phyloP scores from a whole-genome alignment of 352 stramenopile species.

The Albugo laibachii region DNA sequence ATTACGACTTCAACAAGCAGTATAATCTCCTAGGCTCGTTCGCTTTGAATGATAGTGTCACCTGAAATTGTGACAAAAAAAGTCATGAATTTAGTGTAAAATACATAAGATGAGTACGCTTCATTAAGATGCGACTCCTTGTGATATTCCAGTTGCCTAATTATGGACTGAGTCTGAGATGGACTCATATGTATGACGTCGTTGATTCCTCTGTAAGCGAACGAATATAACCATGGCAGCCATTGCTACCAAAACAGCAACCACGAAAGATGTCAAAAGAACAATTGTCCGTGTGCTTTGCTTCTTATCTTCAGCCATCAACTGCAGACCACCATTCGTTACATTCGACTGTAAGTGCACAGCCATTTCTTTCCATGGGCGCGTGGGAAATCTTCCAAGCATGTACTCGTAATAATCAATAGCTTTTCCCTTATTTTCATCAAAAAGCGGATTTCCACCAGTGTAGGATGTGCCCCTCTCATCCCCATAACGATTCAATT shows the following conservation, averaged over 20 bases:
- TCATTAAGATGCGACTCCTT: too few species aligned
- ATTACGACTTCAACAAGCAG: too few species aligned
- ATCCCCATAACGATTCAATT: constrained; percentile 45
- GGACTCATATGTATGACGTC: background rate
- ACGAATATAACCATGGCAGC: background rate
- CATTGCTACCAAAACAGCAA: background rate
- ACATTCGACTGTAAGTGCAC: constrained; percentile 7
- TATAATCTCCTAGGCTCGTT: too few species aligned
- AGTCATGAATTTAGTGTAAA: too few species aligned
- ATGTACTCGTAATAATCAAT: constrained; percentile 56
- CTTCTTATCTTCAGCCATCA: background rate
- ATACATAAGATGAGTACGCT: too few species aligned
- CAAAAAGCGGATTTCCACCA: constrained; percentile 59
- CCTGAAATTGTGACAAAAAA: too few species aligned
- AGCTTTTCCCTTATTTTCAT: constrained; percentile 33
- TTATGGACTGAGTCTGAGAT: background rate
- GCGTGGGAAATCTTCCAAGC: constrained; percentile 20
- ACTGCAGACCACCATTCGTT: background rate
- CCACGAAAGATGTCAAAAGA: background rate
- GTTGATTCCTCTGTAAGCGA: background rate
- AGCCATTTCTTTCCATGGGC: constrained; percentile 23
- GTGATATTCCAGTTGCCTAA: too few species aligned
- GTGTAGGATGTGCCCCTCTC: constrained; percentile 29
- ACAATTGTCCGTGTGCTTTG: background rate
- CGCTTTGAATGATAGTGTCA: too few species aligned